phyloP scores from a whole-genome alignment of 75 land plant genomes.

The Selaginella moellendorffii region DNA sequence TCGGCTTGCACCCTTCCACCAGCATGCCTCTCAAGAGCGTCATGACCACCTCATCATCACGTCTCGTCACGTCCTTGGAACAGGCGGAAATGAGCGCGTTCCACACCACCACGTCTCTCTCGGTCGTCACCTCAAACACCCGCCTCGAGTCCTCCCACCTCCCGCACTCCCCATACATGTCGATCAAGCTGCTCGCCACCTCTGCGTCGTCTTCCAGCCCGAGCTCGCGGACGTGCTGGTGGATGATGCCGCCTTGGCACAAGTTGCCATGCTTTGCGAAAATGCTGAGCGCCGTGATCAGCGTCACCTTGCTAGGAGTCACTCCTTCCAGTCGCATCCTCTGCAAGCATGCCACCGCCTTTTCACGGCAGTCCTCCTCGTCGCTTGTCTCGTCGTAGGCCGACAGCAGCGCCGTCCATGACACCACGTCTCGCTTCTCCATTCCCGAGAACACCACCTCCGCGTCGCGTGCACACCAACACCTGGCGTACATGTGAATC shows the following conservation, averaged over 20 bases:
- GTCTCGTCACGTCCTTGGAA: neutral
- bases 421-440: neutral
- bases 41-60: neutral
- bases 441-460: neutral
- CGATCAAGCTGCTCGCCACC: neutral
- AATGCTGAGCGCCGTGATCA: neutral
- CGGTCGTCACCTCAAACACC: neutral
- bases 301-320: neutral
- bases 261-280: neutral
- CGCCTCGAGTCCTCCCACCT: neutral
- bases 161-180: neutral
- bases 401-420: neutral
- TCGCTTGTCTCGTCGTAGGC: neutral
- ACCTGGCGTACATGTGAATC: neutral
- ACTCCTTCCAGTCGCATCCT: neutral
- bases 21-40: neutral
- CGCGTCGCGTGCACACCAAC: neutral
- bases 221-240: neutral
- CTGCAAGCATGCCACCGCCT: neutral
- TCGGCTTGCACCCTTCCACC: neutral
- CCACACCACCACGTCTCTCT: slow-evolving; percentile 7
- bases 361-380: neutral
- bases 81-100: neutral
- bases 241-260: neutral
- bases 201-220: neutral